Evolutionary conservation across 257 asterid genomes (phyloP).

Genomic region (Solanum sejunctum): DNA sequence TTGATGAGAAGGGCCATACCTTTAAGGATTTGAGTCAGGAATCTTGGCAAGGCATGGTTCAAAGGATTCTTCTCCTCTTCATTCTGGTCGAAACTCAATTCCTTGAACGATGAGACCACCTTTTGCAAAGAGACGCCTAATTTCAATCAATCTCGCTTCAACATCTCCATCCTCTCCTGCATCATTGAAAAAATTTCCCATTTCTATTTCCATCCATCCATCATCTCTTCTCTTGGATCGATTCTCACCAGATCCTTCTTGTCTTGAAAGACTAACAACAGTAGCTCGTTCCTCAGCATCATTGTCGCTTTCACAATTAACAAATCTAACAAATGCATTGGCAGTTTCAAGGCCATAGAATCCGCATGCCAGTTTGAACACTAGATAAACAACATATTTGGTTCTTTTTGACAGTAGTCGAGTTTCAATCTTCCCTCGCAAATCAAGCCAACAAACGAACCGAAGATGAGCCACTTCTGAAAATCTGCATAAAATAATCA

Average conservation of each 20-base stretch:
- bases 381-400: conserved; percentile 10
- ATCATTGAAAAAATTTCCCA: conserved; percentile 30
- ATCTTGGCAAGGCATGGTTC: neutral
- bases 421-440: conserved; percentile 32
- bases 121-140: neutral
- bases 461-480: conserved; percentile 52
- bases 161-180: conserved; percentile 13
- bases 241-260: conserved; percentile 20
- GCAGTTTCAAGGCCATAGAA: conserved; percentile 25
- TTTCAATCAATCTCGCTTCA: conserved; percentile 15
- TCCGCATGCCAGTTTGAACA: conserved; percentile 21
- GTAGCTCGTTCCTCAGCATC: conserved; percentile 1
- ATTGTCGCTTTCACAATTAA: neutral
- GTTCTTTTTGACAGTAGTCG: conserved; percentile 23
- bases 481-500: conserved; percentile 27
- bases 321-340: conserved; percentile 14
- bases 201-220: conserved; percentile 54
- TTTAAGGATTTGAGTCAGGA: neutral
- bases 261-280: neutral
- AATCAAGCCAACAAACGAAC: conserved; percentile 46
- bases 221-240: conserved; percentile 24
- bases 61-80: neutral
- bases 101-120: neutral
- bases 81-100: neutral
- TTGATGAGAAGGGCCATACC: neutral